Percentiles rank a stretch among this genome's conserved stretches.
Conservation (phyloP, 1,284 basidiomycete genomes). For the Melampsora larici-populina region DNA sequence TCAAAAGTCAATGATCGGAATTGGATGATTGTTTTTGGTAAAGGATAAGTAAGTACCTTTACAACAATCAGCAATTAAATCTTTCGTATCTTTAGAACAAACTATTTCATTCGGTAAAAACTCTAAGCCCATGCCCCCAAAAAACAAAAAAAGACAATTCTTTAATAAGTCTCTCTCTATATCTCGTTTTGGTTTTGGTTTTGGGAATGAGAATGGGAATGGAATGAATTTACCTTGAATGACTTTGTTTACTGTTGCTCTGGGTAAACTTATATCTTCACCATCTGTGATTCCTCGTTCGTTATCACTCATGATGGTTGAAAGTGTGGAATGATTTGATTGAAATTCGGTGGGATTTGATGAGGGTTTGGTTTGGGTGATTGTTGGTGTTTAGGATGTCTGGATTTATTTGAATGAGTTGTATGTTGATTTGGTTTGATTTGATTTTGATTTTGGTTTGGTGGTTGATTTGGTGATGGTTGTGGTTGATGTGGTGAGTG, state of each 20-base stretch:
- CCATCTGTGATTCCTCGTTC: constrained; percentile 15
- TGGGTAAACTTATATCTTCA: constrained; percentile 90
- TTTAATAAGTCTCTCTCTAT: not conserved
- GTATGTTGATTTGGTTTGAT: too few relatives aligned
- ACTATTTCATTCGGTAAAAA: constrained; percentile 81
- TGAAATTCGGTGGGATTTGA: not conserved
- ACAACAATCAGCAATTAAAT: constrained; percentile 95
- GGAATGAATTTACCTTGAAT: constrained; percentile 67
- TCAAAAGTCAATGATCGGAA: too few relatives aligned
- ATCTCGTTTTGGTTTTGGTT: not conserved
- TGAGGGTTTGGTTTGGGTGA: too few relatives aligned
- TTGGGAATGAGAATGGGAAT: too few relatives aligned
- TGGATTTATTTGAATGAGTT: too few relatives aligned
- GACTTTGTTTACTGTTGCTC: constrained; percentile 96
- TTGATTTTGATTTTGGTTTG: too few relatives aligned
- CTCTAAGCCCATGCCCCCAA: too few relatives aligned
- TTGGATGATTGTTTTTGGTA: too few relatives aligned
- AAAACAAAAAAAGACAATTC: too few relatives aligned
- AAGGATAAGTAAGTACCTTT: constrained; percentile 68
- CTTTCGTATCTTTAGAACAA: constrained; percentile 91
- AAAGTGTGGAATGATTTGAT: not conserved
- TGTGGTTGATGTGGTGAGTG: too few relatives aligned
- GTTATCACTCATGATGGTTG: constrained; percentile 42
- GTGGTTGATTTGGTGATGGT: too few relatives aligned
- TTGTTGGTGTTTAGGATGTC: too few relatives aligned